A percentile compares a stretch with the other conserved stretches of the same genome.
These are phyloP conservation scores for Eimeria tenella DNA, from an alignment of 169 alveolate genomes.

Conservation along the genomic window DNA sequence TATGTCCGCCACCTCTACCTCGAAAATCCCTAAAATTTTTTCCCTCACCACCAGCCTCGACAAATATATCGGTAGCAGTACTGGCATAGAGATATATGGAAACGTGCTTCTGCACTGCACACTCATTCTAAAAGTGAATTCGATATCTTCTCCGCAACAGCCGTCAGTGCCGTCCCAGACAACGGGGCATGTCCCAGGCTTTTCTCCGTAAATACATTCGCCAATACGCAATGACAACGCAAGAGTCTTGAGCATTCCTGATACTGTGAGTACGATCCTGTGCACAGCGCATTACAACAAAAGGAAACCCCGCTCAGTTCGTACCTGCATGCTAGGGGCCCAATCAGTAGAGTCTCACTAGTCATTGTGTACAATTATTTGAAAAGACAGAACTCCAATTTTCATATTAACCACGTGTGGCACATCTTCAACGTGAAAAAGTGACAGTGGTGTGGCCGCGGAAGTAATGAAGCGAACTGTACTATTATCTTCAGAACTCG, in stretches of 20 bases:
- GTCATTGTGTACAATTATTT: too few relatives aligned
- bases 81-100: slow-evolving; percentile 30
- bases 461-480: too few relatives aligned
- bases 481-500: too few relatives aligned
- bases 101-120: slow-evolving; percentile 17
- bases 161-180: slow-evolving; percentile 75
- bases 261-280: slow-evolving; percentile 37
- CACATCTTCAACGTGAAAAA: too few relatives aligned
- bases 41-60: slow-evolving; percentile 62
- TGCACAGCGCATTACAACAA: not conserved
- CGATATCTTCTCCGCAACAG: slow-evolving; percentile 72
- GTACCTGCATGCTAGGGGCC: too few relatives aligned
- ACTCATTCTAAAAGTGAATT: slow-evolving; percentile 28
- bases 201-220: slow-evolving; percentile 59
- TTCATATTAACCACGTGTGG: too few relatives aligned
- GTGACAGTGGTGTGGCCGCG: too few relatives aligned
- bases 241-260: slow-evolving; percentile 20
- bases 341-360: too few relatives aligned
- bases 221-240: slow-evolving; percentile 74
- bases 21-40: slow-evolving; percentile 58
- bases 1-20: slow-evolving; percentile 64
- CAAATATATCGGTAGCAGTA: not conserved
- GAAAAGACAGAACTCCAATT: too few relatives aligned
- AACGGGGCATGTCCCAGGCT: slow-evolving; percentile 59
- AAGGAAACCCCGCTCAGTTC: too few relatives aligned